These are phyloP conservation scores for Ilyonectria sp. DNA, from an alignment of 2,329 filamentous ascomycete genomes.

Conservation along the genomic window DNA sequence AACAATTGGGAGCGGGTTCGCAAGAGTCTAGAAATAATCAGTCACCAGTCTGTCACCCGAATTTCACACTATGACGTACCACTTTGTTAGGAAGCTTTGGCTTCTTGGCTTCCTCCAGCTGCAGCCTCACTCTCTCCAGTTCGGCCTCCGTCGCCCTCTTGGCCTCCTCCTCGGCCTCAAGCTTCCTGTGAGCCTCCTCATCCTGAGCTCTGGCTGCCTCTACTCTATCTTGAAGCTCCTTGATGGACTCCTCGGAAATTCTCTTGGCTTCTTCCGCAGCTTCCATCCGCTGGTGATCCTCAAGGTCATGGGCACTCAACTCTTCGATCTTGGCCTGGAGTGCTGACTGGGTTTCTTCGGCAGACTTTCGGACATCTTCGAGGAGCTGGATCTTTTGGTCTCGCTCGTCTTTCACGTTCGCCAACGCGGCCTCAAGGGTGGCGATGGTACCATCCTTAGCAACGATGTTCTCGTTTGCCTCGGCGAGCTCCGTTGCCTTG, in stretches of 20 bases:
- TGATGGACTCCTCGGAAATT: constrained; percentile 5
- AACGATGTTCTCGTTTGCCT: constrained; percentile 7
- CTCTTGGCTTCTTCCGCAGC: constrained; percentile 13
- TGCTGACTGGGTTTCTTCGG: constrained; percentile 8
- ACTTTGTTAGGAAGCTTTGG: constrained; percentile 13
- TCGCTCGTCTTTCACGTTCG: not conserved
- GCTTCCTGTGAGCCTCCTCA: not conserved
- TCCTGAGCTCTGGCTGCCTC: constrained; percentile 5
- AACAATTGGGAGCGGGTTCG: constrained; percentile 9
- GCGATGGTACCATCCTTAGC: not conserved
- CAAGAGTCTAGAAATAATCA: constrained; percentile 3
- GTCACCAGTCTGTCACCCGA: not conserved
- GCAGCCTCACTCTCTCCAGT: constrained; percentile 2
- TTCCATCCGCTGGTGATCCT: constrained; percentile 15
- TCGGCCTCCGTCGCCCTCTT: constrained; percentile 4
- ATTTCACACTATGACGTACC: not conserved
- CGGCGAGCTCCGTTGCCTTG: not conserved
- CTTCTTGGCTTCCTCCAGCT: constrained; percentile 15
- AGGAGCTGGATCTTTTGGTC: constrained; percentile 7
- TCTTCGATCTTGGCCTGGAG: constrained; percentile 11
- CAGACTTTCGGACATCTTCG: constrained; percentile 7
- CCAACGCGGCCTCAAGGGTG: constrained; percentile 7
- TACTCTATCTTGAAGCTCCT: constrained; percentile 1
- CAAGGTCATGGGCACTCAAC: constrained; percentile 13
- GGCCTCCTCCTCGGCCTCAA: constrained; percentile 5